Conservation (phyloP, 305 asterid species). For the Rubia balearica region DNA sequence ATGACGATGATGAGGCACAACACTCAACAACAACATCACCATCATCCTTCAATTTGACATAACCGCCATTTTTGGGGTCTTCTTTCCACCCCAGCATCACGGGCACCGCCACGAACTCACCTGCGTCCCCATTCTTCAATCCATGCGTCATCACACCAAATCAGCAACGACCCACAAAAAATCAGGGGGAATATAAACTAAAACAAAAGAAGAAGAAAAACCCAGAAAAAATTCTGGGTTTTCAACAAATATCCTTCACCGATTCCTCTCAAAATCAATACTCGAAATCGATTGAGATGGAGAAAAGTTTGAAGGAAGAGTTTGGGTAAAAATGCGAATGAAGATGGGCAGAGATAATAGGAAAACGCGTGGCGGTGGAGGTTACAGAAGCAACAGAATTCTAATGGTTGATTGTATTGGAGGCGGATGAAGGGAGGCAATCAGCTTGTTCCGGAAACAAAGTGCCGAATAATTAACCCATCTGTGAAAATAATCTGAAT, state of each 20-base stretch:
- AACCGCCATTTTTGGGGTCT: conserved; percentile 21
- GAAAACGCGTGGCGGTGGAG: conserved; percentile 2
- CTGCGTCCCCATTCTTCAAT: conserved; percentile 13
- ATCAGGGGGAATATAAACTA: background rate
- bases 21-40: background rate
- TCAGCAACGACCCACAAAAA: background rate
- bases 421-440: conserved; percentile 11
- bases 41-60: conserved; percentile 19
- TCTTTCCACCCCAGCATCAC: conserved; percentile 15
- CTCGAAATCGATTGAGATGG: background rate
- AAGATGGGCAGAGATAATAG: background rate
- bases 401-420: conserved; percentile 2
- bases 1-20: conserved; percentile 5
- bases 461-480: background rate
- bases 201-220: background rate
- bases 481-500: background rate
- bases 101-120: conserved; percentile 16
- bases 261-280: background rate
- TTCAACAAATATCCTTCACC: conserved; percentile 1
- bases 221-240: conserved; percentile 19
- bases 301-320: background rate
- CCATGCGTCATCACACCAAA: conserved; percentile 19
- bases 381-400: background rate
- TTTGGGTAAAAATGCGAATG: background rate
- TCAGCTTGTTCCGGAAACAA: background rate